Percentiles rank a stretch among this genome's conserved stretches.
Conservation (phyloP, 2,329 filamentous ascomycete genomes). For the Helotiales sp. region DNA sequence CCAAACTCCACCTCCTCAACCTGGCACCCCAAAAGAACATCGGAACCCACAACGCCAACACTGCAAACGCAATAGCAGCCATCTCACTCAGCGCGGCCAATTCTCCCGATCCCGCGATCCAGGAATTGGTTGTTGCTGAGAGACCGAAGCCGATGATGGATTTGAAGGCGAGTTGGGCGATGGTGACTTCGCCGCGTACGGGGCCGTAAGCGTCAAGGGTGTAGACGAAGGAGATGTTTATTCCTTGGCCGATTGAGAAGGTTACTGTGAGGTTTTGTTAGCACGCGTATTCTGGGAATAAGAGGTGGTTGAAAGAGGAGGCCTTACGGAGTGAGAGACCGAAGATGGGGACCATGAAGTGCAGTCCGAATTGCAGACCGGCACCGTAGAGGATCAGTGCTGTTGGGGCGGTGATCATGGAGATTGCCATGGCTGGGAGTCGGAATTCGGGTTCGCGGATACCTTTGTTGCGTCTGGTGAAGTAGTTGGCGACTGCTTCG, state of each 20-base stretch:
- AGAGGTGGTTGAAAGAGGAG: background rate
- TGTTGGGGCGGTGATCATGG: constrained; percentile 31
- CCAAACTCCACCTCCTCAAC: constrained; percentile 15
- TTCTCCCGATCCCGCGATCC: constrained; percentile 14
- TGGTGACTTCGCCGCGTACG: constrained; percentile 20
- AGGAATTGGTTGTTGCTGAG: constrained; percentile 14
- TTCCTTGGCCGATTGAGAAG: constrained; percentile 20
- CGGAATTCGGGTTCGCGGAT: constrained; percentile 32
- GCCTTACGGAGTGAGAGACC: constrained; percentile 14
- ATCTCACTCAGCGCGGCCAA: constrained; percentile 12
- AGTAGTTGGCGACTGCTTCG: constrained; percentile 33
- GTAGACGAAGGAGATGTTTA: constrained; percentile 25
- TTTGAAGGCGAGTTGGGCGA: constrained; percentile 20
- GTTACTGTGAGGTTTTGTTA: constrained; percentile 10
- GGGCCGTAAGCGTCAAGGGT: constrained; percentile 23
- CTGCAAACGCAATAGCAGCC: constrained; percentile 10
- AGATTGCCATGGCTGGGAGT: constrained; percentile 33
- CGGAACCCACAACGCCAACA: constrained; percentile 11
- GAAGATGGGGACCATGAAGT: constrained; percentile 20
- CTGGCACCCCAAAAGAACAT: constrained; percentile 19
- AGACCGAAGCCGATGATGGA: constrained; percentile 19
- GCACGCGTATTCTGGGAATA: background rate
- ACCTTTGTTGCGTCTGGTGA: constrained; percentile 21
- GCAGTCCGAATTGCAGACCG: constrained; percentile 30
- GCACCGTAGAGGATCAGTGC: constrained; percentile 38